These are phyloP conservation scores for Hevea brasiliensis DNA, from an alignment of 345 rosid genomes.

Conservation along the genomic window DNA sequence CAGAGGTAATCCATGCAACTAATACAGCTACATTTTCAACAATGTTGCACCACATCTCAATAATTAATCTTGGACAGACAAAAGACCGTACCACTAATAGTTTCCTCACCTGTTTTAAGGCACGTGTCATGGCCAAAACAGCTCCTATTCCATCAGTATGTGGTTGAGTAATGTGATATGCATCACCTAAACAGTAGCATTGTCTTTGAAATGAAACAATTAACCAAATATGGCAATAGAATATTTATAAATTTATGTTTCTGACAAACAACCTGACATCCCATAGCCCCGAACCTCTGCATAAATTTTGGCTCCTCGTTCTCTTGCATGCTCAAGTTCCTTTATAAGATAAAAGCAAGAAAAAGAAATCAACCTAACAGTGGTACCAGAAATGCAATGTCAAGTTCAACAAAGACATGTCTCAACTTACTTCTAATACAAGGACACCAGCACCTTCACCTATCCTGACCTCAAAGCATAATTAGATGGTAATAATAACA, in stretches of 20 bases:
- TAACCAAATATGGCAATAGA: not conserved
- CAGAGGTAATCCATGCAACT: not conserved
- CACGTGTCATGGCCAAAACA: slow-evolving; percentile 80
- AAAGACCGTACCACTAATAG: not conserved
- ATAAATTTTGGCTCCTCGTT: slow-evolving; percentile 79
- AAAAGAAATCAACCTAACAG: slow-evolving; percentile 14
- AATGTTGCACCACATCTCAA: not conserved
- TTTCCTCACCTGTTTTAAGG: slow-evolving; percentile 63
- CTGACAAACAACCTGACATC: slow-evolving; percentile 73
- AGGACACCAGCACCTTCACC: slow-evolving; percentile 92
- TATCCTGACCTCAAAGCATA: slow-evolving; percentile 55
- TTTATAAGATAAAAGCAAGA: slow-evolving; percentile 18
- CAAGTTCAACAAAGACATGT: slow-evolving; percentile 6
- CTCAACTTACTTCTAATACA: slow-evolving; percentile 75
- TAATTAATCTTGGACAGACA: slow-evolving; percentile 6
- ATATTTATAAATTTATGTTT: not conserved
- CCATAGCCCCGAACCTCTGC: slow-evolving; percentile 97
- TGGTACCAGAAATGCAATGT: not conserved
- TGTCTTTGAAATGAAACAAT: slow-evolving; percentile 14
- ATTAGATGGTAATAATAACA: slow-evolving; percentile 14
- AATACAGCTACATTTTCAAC: not conserved
- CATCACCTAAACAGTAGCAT: slow-evolving; percentile 64
- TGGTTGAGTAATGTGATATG: slow-evolving; percentile 91
- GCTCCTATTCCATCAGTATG: slow-evolving; percentile 92
- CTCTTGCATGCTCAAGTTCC: slow-evolving; percentile 95